A percentile compares a stretch with the other conserved stretches of the same genome.
phyloP scores from a whole-genome alignment of 2,329 filamentous ascomycete species.

The Alternaria triticimaculans region DNA sequence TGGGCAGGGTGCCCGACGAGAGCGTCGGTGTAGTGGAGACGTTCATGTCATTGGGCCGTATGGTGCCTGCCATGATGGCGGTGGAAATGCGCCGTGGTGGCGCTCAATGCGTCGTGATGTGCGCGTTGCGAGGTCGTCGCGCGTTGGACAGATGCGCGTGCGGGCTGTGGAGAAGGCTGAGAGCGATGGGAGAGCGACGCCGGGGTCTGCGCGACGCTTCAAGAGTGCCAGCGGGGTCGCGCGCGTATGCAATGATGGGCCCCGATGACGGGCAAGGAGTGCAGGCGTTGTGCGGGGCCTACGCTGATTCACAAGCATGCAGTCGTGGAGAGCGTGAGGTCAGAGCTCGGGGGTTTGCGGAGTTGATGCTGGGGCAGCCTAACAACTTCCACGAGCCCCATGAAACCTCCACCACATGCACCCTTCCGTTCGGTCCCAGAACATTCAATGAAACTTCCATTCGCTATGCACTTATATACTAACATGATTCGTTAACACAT shows the following conservation, averaged over 20 bases:
- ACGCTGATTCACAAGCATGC: constrained; percentile 28
- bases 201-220: constrained; percentile 8
- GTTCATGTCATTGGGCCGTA: constrained; percentile 46
- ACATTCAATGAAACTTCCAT: not conserved
- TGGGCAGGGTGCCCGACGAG: constrained; percentile 43
- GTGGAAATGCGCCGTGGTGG: constrained; percentile 7
- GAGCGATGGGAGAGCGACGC: constrained; percentile 4
- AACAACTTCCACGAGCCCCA: not conserved
- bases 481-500: not conserved
- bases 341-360: constrained; percentile 32
- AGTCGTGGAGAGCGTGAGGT: constrained; percentile 31
- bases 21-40: constrained; percentile 45
- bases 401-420: not conserved
- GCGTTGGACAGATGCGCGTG: constrained; percentile 11
- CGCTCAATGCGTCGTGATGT: constrained; percentile 19
- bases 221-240: constrained; percentile 18
- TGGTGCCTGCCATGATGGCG: constrained; percentile 47
- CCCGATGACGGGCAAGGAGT: constrained; percentile 18
- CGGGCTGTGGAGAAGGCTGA: constrained; percentile 10
- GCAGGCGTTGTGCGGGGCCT: constrained; percentile 21
- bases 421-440: not conserved
- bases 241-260: constrained; percentile 11
- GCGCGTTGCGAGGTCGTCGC: constrained; percentile 9
- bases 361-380: constrained; percentile 15
- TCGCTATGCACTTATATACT: constrained; percentile 13